Evolutionary conservation across 257 asterid species (phyloP).

Genomic region (Primulina tabacum): DNA sequence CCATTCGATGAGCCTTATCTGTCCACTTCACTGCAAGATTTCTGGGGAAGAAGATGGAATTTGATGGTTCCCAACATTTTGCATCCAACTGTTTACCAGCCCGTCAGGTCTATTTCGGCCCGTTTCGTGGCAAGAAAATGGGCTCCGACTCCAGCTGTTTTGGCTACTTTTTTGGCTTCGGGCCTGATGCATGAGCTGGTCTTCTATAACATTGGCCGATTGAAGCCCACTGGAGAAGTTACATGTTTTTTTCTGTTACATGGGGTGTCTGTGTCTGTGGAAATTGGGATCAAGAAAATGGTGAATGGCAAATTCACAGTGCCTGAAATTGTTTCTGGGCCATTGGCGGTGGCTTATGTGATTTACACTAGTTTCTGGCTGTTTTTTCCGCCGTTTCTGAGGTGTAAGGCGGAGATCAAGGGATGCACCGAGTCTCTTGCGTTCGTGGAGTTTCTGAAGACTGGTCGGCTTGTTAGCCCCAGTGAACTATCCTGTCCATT

Average conservation of each 20-base stretch:
- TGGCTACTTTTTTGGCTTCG: constrained; percentile 48
- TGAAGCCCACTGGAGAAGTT: constrained; percentile 44
- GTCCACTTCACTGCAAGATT: constrained; percentile 55
- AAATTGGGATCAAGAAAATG: constrained; percentile 34
- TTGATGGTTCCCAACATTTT: constrained; percentile 45
- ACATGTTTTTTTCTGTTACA: constrained; percentile 43
- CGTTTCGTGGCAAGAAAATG: constrained; percentile 6
- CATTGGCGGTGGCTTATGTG: constrained; percentile 40
- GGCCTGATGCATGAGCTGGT: constrained; percentile 70
- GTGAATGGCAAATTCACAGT: constrained; percentile 12
- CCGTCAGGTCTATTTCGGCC: constrained; percentile 17
- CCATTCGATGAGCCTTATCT: constrained; percentile 49
- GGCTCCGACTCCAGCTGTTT: constrained; percentile 30
- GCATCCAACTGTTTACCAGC: constrained; percentile 35
- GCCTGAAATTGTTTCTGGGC: constrained; percentile 36
- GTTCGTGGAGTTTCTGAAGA: constrained; percentile 44
- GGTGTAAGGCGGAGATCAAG: constrained; percentile 38
- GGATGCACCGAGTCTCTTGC: constrained; percentile 57
- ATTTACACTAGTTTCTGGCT: constrained; percentile 43
- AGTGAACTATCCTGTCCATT: constrained; percentile 43
- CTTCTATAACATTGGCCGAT: constrained; percentile 42
- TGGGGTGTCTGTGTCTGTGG: constrained; percentile 36
- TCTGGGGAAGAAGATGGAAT: constrained; percentile 72
- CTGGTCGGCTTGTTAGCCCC: constrained; percentile 39
- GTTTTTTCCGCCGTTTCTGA: constrained; percentile 52